phyloP scores from a whole-genome alignment of 768 basidiomycete species.

The Psilocybe cyanescens region DNA sequence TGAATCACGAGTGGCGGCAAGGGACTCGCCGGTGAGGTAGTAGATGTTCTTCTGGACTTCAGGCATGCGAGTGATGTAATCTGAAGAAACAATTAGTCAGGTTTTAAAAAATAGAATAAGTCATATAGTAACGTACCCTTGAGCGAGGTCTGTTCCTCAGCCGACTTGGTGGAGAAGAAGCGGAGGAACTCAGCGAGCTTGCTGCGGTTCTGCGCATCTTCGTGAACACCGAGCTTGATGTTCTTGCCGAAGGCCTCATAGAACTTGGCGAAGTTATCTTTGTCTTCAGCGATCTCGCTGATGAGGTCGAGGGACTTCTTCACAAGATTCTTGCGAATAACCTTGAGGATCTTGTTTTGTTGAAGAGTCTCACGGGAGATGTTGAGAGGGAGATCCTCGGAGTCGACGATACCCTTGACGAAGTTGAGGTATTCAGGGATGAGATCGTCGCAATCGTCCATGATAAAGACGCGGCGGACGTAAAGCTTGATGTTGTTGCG shows the following conservation, averaged over 20 bases:
- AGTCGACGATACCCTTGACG: constrained; percentile 99
- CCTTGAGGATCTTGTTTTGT: constrained; percentile 99
- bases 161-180: constrained; percentile 95
- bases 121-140: constrained; percentile 61
- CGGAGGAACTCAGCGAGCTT: constrained; percentile 99
- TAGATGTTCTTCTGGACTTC: constrained; percentile 99
- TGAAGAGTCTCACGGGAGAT: constrained; percentile 99
- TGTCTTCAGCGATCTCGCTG: constrained; percentile 98
- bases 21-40: constrained; percentile 98
- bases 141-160: constrained; percentile 89
- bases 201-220: constrained; percentile 97
- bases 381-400: constrained; percentile 99
- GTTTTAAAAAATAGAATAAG: neutral
- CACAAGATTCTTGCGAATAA: constrained; percentile 98
- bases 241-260: constrained; percentile 99
- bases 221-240: constrained; percentile 99
- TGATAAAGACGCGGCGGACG: constrained; percentile 99
- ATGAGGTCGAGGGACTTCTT: constrained; percentile 97
- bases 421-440: constrained; percentile 99
- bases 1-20: constrained; percentile 87
- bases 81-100: constrained; percentile 38
- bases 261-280: constrained; percentile 97
- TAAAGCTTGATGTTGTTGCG: constrained; percentile 99
- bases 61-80: constrained; percentile 99
- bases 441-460: constrained; percentile 99